These are phyloP conservation scores for Capsella bursapastoris DNA, from an alignment of 345 rosid species.

Conservation along the genomic window DNA sequence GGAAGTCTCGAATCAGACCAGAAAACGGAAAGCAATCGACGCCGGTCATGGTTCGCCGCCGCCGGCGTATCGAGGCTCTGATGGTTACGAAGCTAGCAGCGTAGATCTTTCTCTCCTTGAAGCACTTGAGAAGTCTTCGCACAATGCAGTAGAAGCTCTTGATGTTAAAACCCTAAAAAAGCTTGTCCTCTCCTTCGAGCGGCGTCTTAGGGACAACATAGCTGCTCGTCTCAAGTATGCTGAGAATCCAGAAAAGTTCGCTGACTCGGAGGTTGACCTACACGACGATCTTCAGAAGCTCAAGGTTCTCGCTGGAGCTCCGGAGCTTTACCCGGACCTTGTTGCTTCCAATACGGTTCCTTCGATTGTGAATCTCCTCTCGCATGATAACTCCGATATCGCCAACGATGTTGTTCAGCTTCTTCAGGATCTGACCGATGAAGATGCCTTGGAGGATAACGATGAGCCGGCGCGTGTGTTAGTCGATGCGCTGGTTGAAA, in stretches of 20 bases:
- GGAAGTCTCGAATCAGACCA: constrained; percentile 46
- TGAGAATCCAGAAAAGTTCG: constrained; percentile 87
- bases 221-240: constrained; percentile 96
- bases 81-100: constrained; percentile 46
- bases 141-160: constrained; percentile 62
- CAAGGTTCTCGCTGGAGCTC: constrained; percentile 86
- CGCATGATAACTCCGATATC: constrained; percentile 86
- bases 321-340: constrained; percentile 91
- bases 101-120: constrained; percentile 82
- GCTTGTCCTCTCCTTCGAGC: constrained; percentile 93
- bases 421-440: constrained; percentile 91
- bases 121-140: constrained; percentile 84
- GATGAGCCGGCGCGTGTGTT: constrained; percentile 81
- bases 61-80: constrained; percentile 32
- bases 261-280: constrained; percentile 73
- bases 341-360: constrained; percentile 74
- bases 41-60: constrained; percentile 24
- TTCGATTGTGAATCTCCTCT: constrained; percentile 78
- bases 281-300: constrained; percentile 94
- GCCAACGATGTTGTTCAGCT: constrained; percentile 90
- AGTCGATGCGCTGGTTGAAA: constrained; percentile 74
- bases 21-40: constrained; percentile 49
- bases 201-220: constrained; percentile 93
- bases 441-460: constrained; percentile 84
- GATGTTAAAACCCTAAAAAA: constrained; percentile 83